Base-by-base conservation (phyloP, 306 rosid genomes). In the Hippophae tibetana region DNA sequence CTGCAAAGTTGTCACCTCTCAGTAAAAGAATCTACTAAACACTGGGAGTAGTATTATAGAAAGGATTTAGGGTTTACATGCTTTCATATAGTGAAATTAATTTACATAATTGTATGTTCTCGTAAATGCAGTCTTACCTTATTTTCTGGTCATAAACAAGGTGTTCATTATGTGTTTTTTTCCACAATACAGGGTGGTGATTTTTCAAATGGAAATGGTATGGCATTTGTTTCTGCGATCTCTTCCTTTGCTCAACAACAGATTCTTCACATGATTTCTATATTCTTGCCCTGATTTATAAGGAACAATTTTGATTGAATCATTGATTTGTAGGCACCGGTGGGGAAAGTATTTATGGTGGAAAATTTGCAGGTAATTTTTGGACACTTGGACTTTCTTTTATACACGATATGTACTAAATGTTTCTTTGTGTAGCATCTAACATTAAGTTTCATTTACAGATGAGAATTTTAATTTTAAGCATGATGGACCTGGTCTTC, bases 291-390 rank as follows among this genome's bases (percentile, higher is more conserved):
- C 61, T 67, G 76, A 62, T 26, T 66, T 58, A n/a, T 74, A 78
- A 81, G 27, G 58, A 69, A 74, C 70, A 14, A 69, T 47, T 64
- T 74, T 73, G 77, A 58, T 31, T 31, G 4, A 31, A 31, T 31
- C 38, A 73, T 68, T 78, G 79, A 61, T 71, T 72, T 74, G 74
- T 78, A 93, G 99, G 99, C 65, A 93, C 86, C 14, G 99, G 99
- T 48, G 99, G 99, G 54, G 99, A 93, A 86, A 85, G 97, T 82
- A 82, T 88, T 40, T 86, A 88, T 75, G 99, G 97, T 54, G 97
- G 97, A 63, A 88, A 93, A 69, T 93, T 93, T 79, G 84, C 88
- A 57, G 99, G 99, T 93, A 74, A 68, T 52, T 43, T 76, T 71
- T 47, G 47, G 26, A 46, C 14, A 50, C 58, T 25, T 64, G 56